Percentiles rank a stretch among this genome's conserved stretches.
Conservation (phyloP, 129 eudicot genomes). For the Saussurea involucrata region DNA sequence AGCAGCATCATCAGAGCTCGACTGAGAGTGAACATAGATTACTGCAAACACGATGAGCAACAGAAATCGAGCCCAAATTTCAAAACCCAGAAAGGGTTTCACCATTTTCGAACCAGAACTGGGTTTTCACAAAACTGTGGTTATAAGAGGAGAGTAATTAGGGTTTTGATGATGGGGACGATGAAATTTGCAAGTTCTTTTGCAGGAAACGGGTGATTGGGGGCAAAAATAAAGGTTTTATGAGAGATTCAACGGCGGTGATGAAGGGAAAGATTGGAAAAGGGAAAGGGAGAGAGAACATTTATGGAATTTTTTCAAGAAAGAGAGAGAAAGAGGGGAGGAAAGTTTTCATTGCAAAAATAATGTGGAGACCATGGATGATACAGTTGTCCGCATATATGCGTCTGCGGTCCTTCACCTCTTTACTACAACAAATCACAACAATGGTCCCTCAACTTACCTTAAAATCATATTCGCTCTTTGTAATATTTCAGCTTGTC, state of each 20-base stretch:
- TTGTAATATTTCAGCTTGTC: neutral
- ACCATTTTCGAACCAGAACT: slow-evolving; percentile 19
- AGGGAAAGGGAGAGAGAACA: neutral
- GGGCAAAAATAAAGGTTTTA: slow-evolving; percentile 20
- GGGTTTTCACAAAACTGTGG: neutral
- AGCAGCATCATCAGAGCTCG: slow-evolving; percentile 37
- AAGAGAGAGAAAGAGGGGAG: slow-evolving; percentile 9
- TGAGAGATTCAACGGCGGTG: slow-evolving; percentile 28
- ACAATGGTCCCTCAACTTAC: slow-evolving; percentile 6
- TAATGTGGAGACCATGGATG: slow-evolving; percentile 29
- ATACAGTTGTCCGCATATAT: slow-evolving; percentile 50
- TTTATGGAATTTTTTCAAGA: slow-evolving; percentile 17
- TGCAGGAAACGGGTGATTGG: neutral
- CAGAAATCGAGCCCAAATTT: neutral
- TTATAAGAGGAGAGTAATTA: neutral
- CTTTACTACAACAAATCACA: neutral
- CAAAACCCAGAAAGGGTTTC: slow-evolving; percentile 38
- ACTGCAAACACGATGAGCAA: neutral
- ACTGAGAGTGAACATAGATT: slow-evolving; percentile 26
- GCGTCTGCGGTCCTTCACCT: slow-evolving; percentile 32
- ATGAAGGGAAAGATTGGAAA: slow-evolving; percentile 25
- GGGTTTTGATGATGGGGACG: slow-evolving; percentile 10
- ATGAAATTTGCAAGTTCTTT: neutral
- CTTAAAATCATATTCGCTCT: neutral
- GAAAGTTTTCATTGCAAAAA: slow-evolving; percentile 10